Conservation (phyloP, 352 stramenopile genomes). For the Halophytophthora polymorphica region DNA sequence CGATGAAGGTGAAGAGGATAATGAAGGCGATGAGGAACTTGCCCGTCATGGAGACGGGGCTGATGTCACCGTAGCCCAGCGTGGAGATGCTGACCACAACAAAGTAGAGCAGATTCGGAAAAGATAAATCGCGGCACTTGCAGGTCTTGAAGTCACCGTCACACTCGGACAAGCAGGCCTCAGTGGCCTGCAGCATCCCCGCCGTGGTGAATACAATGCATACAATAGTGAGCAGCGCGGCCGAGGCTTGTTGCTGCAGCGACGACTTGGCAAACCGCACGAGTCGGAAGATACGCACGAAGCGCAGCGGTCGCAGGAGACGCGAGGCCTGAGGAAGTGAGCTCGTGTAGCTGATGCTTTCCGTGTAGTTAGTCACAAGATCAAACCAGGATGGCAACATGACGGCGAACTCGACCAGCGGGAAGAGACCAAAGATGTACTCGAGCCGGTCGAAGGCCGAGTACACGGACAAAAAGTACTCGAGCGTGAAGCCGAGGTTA, state of each 20-base stretch:
- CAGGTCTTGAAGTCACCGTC: slow-evolving; percentile 22
- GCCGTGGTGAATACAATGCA: slow-evolving; percentile 71
- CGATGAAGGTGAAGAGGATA: slow-evolving; percentile 81
- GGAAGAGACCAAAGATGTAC: slow-evolving; percentile 49
- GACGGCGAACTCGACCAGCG: slow-evolving; percentile 54
- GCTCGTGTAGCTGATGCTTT: slow-evolving; percentile 19
- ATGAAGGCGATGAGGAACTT: slow-evolving; percentile 79
- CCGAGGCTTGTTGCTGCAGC: slow-evolving; percentile 61
- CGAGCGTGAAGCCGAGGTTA: background rate
- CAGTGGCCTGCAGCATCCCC: slow-evolving; percentile 62
- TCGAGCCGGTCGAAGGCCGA: slow-evolving; percentile 60
- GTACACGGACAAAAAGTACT: slow-evolving; percentile 59
- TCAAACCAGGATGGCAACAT: slow-evolving; percentile 63
- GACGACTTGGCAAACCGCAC: slow-evolving; percentile 74
- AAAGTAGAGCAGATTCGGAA: slow-evolving; percentile 79
- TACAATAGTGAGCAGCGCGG: slow-evolving; percentile 61
- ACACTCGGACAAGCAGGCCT: slow-evolving; percentile 42
- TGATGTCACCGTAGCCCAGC: slow-evolving; percentile 81
- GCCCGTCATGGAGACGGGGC: slow-evolving; percentile 53
- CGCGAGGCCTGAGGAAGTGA: slow-evolving; percentile 22
- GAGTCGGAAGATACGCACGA: slow-evolving; percentile 69
- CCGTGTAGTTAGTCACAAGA: slow-evolving; percentile 14
- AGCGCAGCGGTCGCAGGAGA: slow-evolving; percentile 54
- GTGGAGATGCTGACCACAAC: slow-evolving; percentile 85
- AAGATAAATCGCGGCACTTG: slow-evolving; percentile 58